These are phyloP conservation scores for Glycyrrhiza uralensis DNA, from an alignment of 306 rosid species.

Conservation along the genomic window DNA sequence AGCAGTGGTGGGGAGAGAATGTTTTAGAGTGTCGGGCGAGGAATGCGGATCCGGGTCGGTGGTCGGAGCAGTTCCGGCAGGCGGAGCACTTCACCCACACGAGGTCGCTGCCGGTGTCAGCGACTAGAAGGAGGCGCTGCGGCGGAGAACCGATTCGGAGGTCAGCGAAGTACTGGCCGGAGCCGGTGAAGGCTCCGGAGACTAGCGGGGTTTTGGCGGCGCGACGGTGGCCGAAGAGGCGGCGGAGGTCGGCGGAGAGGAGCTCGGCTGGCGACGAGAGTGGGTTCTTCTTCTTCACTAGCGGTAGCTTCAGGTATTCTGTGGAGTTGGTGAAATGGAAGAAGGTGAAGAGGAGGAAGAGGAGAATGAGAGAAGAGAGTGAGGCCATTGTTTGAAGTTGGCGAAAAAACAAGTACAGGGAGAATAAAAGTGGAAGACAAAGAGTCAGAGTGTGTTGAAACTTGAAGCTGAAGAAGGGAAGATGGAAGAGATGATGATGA, in stretches of 20 bases:
- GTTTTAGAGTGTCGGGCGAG: slow-evolving; percentile 61
- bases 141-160: slow-evolving; percentile 69
- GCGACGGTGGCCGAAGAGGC: slow-evolving; percentile 33
- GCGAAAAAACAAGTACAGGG: neutral
- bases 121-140: slow-evolving; percentile 64
- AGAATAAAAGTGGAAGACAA: neutral
- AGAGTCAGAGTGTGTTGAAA: neutral
- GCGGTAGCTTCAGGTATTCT: slow-evolving; percentile 43
- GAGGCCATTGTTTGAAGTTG: slow-evolving; percentile 32
- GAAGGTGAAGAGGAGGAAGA: neutral
- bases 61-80: slow-evolving; percentile 43
- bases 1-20: slow-evolving; percentile 65
- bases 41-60: slow-evolving; percentile 44
- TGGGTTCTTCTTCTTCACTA: slow-evolving; percentile 38
- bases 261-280: slow-evolving; percentile 40
- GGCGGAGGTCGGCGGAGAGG: slow-evolving; percentile 52
- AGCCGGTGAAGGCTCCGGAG: slow-evolving; percentile 71
- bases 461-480: neutral
- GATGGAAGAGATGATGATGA: neutral
- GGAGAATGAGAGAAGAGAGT: neutral
- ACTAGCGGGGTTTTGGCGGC: slow-evolving; percentile 40
- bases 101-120: slow-evolving; percentile 77
- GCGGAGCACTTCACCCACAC: slow-evolving; percentile 79
- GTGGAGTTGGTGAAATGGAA: slow-evolving; percentile 1
- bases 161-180: slow-evolving; percentile 71